Evolutionary conservation across 768 basidiomycete genomes (phyloP).

Genomic region (Agrocybe chaxingu): DNA sequence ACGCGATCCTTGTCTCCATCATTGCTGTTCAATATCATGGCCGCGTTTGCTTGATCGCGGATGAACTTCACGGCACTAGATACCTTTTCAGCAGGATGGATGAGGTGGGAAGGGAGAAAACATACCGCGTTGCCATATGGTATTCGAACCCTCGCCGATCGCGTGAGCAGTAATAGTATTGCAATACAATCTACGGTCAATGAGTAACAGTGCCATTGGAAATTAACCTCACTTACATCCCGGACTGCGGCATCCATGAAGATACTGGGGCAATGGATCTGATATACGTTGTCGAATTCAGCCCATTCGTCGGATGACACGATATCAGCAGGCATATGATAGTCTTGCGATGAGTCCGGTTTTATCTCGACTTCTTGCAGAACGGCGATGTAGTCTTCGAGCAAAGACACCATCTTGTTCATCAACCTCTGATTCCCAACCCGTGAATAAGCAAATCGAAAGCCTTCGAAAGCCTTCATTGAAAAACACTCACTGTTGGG

Average conservation of each 20-base stretch:
- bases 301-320: constrained; percentile 70
- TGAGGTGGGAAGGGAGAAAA: constrained; percentile 7
- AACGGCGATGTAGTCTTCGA: constrained; percentile 59
- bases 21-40: constrained; percentile 25
- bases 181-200: constrained; percentile 65
- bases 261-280: constrained; percentile 83
- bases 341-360: constrained; percentile 30
- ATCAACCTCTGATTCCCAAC: constrained; percentile 15
- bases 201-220: constrained; percentile 8
- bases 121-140: constrained; percentile 81
- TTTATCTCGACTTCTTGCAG: constrained; percentile 42
- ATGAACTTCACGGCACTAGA: constrained; percentile 82
- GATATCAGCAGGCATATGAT: constrained; percentile 66
- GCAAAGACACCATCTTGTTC: constrained; percentile 49
- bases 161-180: constrained; percentile 84
- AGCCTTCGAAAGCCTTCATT: background rate
- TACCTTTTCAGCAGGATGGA: background rate
- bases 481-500: constrained; percentile 7
- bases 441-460: background rate
- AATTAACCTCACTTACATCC: constrained; percentile 53
- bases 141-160: constrained; percentile 80
- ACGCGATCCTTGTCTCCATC: constrained; percentile 24
- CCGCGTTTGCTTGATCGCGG: constrained; percentile 70
- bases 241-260: constrained; percentile 74
- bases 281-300: constrained; percentile 88